These are phyloP conservation scores for Takashimella tepidaria DNA, from an alignment of 1,284 basidiomycete species.

Conservation along the genomic window DNA sequence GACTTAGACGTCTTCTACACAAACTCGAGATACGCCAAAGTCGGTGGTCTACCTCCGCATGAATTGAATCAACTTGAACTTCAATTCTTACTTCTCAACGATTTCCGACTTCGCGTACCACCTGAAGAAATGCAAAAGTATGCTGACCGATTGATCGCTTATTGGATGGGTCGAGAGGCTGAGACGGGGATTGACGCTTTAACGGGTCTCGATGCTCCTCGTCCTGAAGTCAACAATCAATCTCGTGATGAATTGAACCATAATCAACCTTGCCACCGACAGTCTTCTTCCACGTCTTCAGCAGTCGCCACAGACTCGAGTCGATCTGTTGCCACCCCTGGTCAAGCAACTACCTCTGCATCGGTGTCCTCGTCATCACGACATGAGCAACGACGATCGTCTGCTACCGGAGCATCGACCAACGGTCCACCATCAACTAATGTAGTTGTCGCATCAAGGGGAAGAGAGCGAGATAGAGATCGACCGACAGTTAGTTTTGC, in stretches of 20 bases:
- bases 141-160: slow-evolving; percentile 74
- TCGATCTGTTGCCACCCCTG: background rate
- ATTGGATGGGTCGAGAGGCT: slow-evolving; percentile 44
- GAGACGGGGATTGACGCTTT: slow-evolving; percentile 6
- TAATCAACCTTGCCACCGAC: background rate
- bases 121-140: slow-evolving; percentile 91
- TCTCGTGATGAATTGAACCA: background rate
- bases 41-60: slow-evolving; percentile 86
- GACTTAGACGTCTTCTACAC: slow-evolving; percentile 88
- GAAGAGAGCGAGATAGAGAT: background rate
- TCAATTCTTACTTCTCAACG: slow-evolving; percentile 92
- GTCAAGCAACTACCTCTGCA: background rate
- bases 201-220: slow-evolving; percentile 1
- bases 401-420: background rate
- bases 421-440: background rate
- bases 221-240: slow-evolving; percentile 1
- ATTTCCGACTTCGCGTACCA: slow-evolving; percentile 84
- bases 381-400: background rate
- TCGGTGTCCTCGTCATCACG: background rate
- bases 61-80: slow-evolving; percentile 97
- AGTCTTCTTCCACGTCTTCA: too few relatives aligned
- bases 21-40: slow-evolving; percentile 98
- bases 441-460: background rate
- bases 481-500: slow-evolving; percentile 6
- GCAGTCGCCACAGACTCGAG: background rate